These are phyloP conservation scores for Lachancea quebecensis DNA, from an alignment of 805 yeast species.

Conservation along the genomic window DNA sequence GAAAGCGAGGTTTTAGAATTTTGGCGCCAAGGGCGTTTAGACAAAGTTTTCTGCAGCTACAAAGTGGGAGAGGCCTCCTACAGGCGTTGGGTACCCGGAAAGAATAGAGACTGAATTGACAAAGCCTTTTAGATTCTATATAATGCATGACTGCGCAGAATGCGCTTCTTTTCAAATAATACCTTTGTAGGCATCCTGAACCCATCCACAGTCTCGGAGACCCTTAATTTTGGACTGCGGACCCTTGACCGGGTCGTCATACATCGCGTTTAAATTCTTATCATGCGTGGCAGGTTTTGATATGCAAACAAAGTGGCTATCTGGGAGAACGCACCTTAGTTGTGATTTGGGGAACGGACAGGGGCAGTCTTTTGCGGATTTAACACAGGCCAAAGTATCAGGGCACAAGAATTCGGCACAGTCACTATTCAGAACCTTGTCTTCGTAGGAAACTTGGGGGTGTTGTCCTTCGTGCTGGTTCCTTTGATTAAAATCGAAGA, in stretches of 20 bases:
- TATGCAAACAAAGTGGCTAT: slow-evolving; percentile 64
- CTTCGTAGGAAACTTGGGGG: slow-evolving; percentile 31
- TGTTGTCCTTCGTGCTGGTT: slow-evolving; percentile 36
- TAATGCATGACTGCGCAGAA: background rate
- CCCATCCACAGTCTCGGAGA: slow-evolving; percentile 82
- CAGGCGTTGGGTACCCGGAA: slow-evolving; percentile 79
- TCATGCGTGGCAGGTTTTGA: slow-evolving; percentile 64
- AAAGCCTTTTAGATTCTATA: background rate
- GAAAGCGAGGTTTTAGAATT: slow-evolving; percentile 24
- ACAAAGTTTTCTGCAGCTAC: slow-evolving; percentile 34
- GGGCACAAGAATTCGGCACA: slow-evolving; percentile 75
- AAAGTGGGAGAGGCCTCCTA: slow-evolving; percentile 60
- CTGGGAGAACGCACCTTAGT: slow-evolving; percentile 69
- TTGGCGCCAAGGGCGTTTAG: slow-evolving; percentile 15
- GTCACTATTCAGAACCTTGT: slow-evolving; percentile 31
- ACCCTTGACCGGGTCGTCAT: slow-evolving; percentile 43
- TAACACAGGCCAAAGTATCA: slow-evolving; percentile 75
- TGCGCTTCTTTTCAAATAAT: slow-evolving; percentile 29
- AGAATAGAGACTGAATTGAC: slow-evolving; percentile 58
- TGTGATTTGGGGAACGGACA: slow-evolving; percentile 87
- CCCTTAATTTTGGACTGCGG: slow-evolving; percentile 41
- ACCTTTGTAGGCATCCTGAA: slow-evolving; percentile 61
- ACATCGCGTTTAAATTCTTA: slow-evolving; percentile 27
- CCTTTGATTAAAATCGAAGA: slow-evolving; percentile 37
- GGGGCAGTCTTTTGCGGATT: slow-evolving; percentile 65